A percentile compares a stretch with the other conserved stretches of the same genome.
These are phyloP conservation scores for Lanmaoa rubissima DNA, from an alignment of 768 basidiomycete species.

Conservation along the genomic window DNA sequence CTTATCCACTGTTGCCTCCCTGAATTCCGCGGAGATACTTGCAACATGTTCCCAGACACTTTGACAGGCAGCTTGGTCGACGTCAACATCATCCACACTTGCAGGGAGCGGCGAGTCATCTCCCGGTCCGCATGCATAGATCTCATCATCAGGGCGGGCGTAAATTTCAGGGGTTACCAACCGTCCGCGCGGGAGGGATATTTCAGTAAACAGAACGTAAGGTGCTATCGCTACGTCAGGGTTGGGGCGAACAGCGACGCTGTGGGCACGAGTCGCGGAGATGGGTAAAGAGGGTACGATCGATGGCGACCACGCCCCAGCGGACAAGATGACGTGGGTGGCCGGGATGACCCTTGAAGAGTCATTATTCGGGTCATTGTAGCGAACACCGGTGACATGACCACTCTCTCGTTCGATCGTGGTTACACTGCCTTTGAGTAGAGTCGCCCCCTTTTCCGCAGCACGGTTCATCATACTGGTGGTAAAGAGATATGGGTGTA, in stretches of 20 bases:
- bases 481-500: slow-evolving; percentile 75
- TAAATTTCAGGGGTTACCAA: slow-evolving; percentile 65
- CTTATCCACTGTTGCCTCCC: slow-evolving; percentile 49
- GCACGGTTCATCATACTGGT: slow-evolving; percentile 69
- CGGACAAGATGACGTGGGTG: slow-evolving; percentile 71
- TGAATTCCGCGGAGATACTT: slow-evolving; percentile 58
- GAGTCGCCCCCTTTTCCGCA: slow-evolving; percentile 47
- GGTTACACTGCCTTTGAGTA: slow-evolving; percentile 47
- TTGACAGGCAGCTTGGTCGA: slow-evolving; percentile 56
- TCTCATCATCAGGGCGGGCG: slow-evolving; percentile 64
- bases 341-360: slow-evolving; percentile 44
- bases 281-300: slow-evolving; percentile 59
- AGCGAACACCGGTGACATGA: slow-evolving; percentile 48
- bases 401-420: slow-evolving; percentile 43
- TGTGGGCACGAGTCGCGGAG: slow-evolving; percentile 66
- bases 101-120: slow-evolving; percentile 69
- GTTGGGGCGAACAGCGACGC: slow-evolving; percentile 59
- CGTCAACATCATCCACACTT: slow-evolving; percentile 68
- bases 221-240: slow-evolving; percentile 52
- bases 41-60: slow-evolving; percentile 53
- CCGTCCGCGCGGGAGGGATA: slow-evolving; percentile 38
- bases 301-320: slow-evolving; percentile 83
- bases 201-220: slow-evolving; percentile 83
- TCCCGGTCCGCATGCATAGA: slow-evolving; percentile 78
- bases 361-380: slow-evolving; percentile 25